phyloP scores from a whole-genome alignment of 192 early-diverging fungal species.

The Umbelopsis ramanniana region DNA sequence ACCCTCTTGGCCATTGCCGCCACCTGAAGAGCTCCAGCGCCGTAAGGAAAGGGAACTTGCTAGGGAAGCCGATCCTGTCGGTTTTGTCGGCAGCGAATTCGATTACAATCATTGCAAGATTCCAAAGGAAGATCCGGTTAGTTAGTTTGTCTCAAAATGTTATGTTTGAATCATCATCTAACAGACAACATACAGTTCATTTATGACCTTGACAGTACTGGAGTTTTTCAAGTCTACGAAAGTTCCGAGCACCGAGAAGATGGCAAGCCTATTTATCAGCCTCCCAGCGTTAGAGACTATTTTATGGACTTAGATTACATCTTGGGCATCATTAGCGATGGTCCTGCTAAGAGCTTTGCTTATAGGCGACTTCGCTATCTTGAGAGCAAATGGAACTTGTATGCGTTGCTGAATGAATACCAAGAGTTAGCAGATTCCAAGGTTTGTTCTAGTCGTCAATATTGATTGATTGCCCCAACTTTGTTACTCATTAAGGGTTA shows the following conservation, averaged over 20 bases:
- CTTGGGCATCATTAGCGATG: constrained; percentile 73
- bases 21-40: constrained; percentile 23
- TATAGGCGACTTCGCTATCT: constrained; percentile 88
- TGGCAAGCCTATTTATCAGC: constrained; percentile 19
- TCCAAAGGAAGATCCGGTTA: constrained; percentile 42
- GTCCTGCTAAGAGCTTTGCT: constrained; percentile 92
- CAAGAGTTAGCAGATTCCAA: constrained; percentile 93
- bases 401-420: constrained; percentile 90
- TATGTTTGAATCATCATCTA: not conserved
- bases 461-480: too few species aligned
- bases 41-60: constrained; percentile 32
- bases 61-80: constrained; percentile 40
- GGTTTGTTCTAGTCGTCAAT: constrained; percentile 31
- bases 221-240: constrained; percentile 68
- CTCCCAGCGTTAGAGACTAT: constrained; percentile 62
- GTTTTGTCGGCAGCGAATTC: constrained; percentile 48
- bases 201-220: constrained; percentile 61
- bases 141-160: not conserved
- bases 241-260: not conserved
- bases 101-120: constrained; percentile 44
- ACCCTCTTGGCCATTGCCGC: constrained; percentile 63
- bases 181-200: constrained; percentile 18
- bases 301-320: constrained; percentile 86
- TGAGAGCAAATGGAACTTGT: constrained; percentile 94
- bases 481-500: not conserved